phyloP scores from a whole-genome alignment of 179 eudicot genomes.

The Vitellaria paradoxa region DNA sequence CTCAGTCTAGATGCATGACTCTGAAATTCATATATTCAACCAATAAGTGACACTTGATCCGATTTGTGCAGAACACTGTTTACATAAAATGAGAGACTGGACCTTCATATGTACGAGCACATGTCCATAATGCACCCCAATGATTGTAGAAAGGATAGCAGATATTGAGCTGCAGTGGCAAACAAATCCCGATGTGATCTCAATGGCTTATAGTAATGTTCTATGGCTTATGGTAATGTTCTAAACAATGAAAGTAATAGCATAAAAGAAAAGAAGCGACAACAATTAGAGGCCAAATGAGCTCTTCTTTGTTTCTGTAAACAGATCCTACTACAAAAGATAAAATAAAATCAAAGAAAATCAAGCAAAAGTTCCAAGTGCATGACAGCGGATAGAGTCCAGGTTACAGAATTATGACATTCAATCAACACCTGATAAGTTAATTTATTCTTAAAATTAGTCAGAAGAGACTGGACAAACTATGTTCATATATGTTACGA shows the following conservation, averaged over 20 bases:
- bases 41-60: not conserved
- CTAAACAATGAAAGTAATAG: not conserved
- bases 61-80: not conserved
- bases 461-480: too few species aligned
- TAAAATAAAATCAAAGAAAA: not conserved
- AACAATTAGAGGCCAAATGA: not conserved
- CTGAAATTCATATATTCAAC: conserved; percentile 28
- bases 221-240: not conserved
- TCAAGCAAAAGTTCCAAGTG: too few species aligned
- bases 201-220: not conserved
- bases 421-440: too few species aligned
- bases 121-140: conserved; percentile 87
- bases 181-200: conserved; percentile 8
- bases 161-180: conserved; percentile 66
- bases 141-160: conserved; percentile 72
- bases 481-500: too few species aligned
- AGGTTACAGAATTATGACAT: too few species aligned
- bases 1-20: conserved; percentile 60
- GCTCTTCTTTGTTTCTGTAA: not conserved
- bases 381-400: too few species aligned
- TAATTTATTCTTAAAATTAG: too few species aligned
- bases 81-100: conserved; percentile 1
- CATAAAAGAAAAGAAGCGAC: not conserved
- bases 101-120: conserved; percentile 84
- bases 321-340: not conserved